Conservation (phyloP, 2,329 filamentous ascomycete species). For the Phyllosticta citribraziliensis region DNA sequence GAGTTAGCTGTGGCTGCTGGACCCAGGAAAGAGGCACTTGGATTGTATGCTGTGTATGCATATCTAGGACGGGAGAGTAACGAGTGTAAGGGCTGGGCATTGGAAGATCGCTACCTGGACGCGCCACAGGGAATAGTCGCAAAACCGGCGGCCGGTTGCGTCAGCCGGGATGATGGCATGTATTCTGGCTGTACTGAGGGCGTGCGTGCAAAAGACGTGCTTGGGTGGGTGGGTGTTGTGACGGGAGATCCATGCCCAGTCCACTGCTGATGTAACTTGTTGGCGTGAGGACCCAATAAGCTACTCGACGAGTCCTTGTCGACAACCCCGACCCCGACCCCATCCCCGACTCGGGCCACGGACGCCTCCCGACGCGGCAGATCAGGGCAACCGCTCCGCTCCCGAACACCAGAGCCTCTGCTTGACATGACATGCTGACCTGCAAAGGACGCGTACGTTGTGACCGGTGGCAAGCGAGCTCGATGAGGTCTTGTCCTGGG, state of each 20-base stretch:
- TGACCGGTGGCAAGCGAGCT: not conserved
- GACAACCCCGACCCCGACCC: not conserved
- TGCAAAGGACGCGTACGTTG: not conserved
- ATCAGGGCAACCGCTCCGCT: not conserved
- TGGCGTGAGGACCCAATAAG: not conserved
- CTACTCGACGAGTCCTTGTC: not conserved
- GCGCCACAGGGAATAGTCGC: not conserved
- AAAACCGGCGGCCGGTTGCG: slow-evolving; percentile 4
- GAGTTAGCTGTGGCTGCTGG: slow-evolving; percentile 2
- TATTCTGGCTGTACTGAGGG: not conserved
- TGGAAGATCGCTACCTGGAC: slow-evolving; percentile 1
- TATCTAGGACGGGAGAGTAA: slow-evolving; percentile 3
- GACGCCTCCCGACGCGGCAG: not conserved
- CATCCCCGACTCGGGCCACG: not conserved
- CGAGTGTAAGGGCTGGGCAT: not conserved
- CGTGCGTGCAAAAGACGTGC: not conserved
- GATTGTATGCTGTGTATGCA: not conserved
- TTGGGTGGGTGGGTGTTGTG: not conserved
- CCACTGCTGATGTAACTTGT: not conserved
- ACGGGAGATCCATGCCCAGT: not conserved
- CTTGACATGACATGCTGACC: not conserved
- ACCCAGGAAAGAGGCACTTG: slow-evolving; percentile 2
- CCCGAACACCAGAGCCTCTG: not conserved
- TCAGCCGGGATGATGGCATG: slow-evolving; percentile 1
- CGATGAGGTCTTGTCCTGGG: not conserved